Evolutionary conservation across 768 basidiomycete species (phyloP), one percentile per base, ranked within the genome.

Genomic region (Mrakia hoshinonis): DNA sequence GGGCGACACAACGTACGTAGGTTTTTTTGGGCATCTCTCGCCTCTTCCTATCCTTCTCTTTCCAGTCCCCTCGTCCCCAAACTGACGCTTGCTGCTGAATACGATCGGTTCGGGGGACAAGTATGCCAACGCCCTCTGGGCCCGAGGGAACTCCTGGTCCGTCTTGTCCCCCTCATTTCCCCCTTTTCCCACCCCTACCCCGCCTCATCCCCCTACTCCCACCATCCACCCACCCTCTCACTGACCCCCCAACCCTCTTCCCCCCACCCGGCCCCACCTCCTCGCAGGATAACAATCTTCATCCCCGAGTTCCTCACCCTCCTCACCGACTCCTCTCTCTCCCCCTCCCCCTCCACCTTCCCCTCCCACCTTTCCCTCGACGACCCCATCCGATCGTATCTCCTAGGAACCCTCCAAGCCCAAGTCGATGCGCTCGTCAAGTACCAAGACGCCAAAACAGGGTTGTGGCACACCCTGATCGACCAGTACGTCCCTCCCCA

Each of bases 391-490:
- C 79, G 82, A 39, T 76, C 80, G 73, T 82, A 82, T 69, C 77
- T 85, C 13, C 78, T 82, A 12, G 78, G 80, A 3, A 80, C 82
- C 12, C 78, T 84, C 38, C 76, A 77, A 55, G 77, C 82, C 15
- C 85, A 85, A 73, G 81, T 85, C 52, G 81, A 85, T 73, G 83
- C 83, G 0, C 76, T 85, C 31, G 81, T 84, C 39, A 76, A 77
- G 66, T 81, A 75, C 43, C 84, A 85, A 74, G 83, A 85, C 74
- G 67, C 70, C 61, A 73, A 77, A 60, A 81, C 81, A 7, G 84
- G 84, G 2, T 77, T 85, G 18, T 85, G 85, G 84, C 84, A 84
- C 74, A 85, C 85, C 18, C 80, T 85, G 65, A 76, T 86, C 49
- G 82, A 84, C 73, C 85, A 85, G 68, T 69, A 43, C n/a, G 67